Percentiles rank a stretch among this genome's conserved stretches.
Evolutionary conservation across 345 rosid species (phyloP).

Genomic region (Chamaenerion angustifolium): DNA sequence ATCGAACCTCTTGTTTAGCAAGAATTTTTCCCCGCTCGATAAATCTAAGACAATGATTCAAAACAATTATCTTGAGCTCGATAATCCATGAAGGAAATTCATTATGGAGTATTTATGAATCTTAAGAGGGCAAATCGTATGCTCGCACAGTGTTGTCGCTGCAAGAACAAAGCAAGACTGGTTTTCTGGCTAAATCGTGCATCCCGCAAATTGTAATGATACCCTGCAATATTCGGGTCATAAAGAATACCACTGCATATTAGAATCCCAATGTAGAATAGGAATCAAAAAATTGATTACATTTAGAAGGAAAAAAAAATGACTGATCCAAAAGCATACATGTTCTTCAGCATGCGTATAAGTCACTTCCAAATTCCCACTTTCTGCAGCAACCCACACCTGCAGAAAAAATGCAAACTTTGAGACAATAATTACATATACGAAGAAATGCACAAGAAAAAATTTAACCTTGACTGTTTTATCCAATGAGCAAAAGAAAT

Average conservation of each 20-base stretch:
- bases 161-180: conserved; percentile 63
- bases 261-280: not conserved
- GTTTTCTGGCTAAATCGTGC: conserved; percentile 72
- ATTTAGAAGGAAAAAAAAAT: not conserved
- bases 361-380: conserved; percentile 84
- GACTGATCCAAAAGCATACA: conserved; percentile 25
- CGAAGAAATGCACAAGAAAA: conserved; percentile 3
- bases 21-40: conserved; percentile 81
- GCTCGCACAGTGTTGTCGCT: conserved; percentile 58
- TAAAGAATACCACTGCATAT: not conserved
- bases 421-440: conserved; percentile 1
- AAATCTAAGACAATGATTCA: conserved; percentile 30
- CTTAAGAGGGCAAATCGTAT: conserved; percentile 95
- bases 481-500: conserved; percentile 91
- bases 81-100: too few species aligned
- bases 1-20: conserved; percentile 69
- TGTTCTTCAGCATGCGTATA: conserved; percentile 83
- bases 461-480: conserved; percentile 61
- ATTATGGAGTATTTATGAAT: not conserved
- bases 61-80: not conserved
- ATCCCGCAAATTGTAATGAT: conserved; percentile 62
- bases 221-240: conserved; percentile 40
- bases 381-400: conserved; percentile 91
- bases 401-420: conserved; percentile 13
- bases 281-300: not conserved